A percentile compares a stretch with the other conserved stretches of the same genome.
Evolutionary conservation across 805 yeast genomes (phyloP).

Genomic region (Zygoascus biomembranicola): DNA sequence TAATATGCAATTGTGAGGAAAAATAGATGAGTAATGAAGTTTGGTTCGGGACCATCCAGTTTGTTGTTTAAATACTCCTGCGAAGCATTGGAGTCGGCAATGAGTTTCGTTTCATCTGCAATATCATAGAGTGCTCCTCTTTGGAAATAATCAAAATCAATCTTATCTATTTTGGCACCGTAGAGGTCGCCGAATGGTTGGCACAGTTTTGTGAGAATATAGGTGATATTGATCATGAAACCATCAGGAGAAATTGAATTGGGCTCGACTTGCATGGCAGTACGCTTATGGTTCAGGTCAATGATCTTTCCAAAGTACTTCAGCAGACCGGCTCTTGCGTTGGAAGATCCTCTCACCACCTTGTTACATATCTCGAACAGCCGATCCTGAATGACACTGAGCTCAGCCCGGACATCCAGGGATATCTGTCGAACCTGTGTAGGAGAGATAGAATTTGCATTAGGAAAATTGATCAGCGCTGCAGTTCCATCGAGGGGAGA

Average conservation of each 20-base stretch:
- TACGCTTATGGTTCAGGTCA: slow-evolving; percentile 76
- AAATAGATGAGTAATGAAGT: slow-evolving; percentile 89
- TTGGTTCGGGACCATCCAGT: slow-evolving; percentile 26
- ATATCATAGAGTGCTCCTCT: slow-evolving; percentile 46
- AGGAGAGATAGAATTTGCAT: slow-evolving; percentile 15
- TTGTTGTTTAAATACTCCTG: slow-evolving; percentile 37
- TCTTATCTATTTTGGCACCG: slow-evolving; percentile 63
- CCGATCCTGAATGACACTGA: slow-evolving; percentile 36
- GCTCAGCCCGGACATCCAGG: slow-evolving; percentile 21
- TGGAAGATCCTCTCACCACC: slow-evolving; percentile 63
- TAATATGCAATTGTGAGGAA: slow-evolving; percentile 68
- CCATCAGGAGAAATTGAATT: slow-evolving; percentile 66
- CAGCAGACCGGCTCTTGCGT: slow-evolving; percentile 56
- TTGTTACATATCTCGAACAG: slow-evolving; percentile 64
- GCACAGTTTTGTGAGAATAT: slow-evolving; percentile 61
- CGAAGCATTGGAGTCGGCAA: slow-evolving; percentile 67
- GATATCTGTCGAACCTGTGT: slow-evolving; percentile 10
- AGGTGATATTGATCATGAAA: slow-evolving; percentile 67
- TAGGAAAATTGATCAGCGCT: slow-evolving; percentile 17
- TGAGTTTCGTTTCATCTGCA: slow-evolving; percentile 72
- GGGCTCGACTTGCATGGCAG: slow-evolving; percentile 46
- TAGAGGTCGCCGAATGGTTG: slow-evolving; percentile 73
- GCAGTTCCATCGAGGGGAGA: slow-evolving; percentile 51
- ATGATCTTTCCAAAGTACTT: slow-evolving; percentile 63
- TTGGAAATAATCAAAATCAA: slow-evolving; percentile 62